Evolutionary conservation across 495 filamentous ascomycete genomes (phyloP).

Genomic region (Penicillium paxilli): DNA sequence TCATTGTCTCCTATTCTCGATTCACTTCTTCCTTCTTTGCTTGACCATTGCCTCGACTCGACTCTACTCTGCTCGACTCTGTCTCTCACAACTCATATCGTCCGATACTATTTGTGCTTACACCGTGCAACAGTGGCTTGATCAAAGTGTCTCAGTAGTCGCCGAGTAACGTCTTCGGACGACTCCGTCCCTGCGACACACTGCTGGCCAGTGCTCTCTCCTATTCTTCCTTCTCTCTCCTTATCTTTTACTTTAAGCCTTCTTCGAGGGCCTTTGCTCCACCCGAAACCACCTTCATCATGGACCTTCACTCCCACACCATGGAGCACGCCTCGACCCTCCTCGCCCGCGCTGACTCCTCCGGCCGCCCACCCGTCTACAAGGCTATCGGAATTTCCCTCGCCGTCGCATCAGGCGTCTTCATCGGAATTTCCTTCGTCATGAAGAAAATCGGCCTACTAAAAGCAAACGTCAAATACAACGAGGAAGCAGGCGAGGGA

Average conservation of each 20-base stretch:
- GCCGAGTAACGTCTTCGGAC: constrained; percentile 29
- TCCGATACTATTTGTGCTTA: neutral
- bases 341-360: constrained; percentile 45
- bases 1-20: neutral
- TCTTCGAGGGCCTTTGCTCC: too few relatives aligned
- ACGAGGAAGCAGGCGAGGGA: constrained; percentile 93
- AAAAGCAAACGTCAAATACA: constrained; percentile 93
- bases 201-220: constrained; percentile 30
- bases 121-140: constrained; percentile 22
- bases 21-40: neutral
- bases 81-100: neutral
- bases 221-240: neutral
- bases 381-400: constrained; percentile 87
- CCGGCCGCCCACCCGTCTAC: constrained; percentile 60
- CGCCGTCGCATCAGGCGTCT: constrained; percentile 84
- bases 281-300: constrained; percentile 18
- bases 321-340: constrained; percentile 46
- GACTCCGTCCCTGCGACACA: constrained; percentile 22
- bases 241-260: neutral
- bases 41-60: too few relatives aligned
- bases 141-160: constrained; percentile 27
- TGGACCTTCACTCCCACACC: constrained; percentile 41
- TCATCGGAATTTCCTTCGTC: constrained; percentile 95
- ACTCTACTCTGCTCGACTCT: neutral
- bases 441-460: constrained; percentile 91